Evolutionary conservation across 768 basidiomycete genomes (phyloP).

Genomic region (Naganishia vishniacii): DNA sequence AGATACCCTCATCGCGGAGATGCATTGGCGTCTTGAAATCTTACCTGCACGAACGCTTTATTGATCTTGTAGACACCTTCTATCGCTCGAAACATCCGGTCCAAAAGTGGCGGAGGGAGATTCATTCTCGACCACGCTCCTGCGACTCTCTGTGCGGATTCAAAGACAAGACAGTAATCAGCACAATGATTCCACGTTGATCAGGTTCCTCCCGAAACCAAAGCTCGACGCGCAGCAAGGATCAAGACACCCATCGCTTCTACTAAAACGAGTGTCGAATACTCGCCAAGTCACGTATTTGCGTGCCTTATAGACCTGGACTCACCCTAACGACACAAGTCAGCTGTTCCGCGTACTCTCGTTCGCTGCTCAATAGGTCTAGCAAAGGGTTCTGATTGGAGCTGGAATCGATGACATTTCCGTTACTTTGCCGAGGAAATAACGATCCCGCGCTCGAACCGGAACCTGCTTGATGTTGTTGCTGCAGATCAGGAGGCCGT

Average conservation of each 20-base stretch:
- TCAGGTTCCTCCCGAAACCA: too few species aligned
- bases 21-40: too few species aligned
- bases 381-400: constrained; percentile 63
- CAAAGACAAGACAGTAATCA: not conserved
- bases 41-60: constrained; percentile 67
- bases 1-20: constrained; percentile 20
- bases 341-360: constrained; percentile 80
- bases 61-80: constrained; percentile 91
- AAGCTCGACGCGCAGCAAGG: too few species aligned
- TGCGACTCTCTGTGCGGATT: constrained; percentile 79
- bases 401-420: not conserved
- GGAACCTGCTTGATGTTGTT: not conserved
- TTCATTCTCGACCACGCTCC: constrained; percentile 96
- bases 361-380: constrained; percentile 92
- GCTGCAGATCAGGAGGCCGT: not conserved
- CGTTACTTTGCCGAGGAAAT: not conserved
- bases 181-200: too few species aligned
- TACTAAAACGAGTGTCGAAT: too few species aligned
- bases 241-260: too few species aligned
- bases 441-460: not conserved
- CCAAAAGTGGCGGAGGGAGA: constrained; percentile 84
- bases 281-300: too few species aligned
- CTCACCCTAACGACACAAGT: constrained; percentile 84
- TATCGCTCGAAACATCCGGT: constrained; percentile 87
- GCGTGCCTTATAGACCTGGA: too few species aligned